These are phyloP conservation scores for Pontederia crassipes DNA, from an alignment of 176 grass and related monocot species.

Conservation along the genomic window DNA sequence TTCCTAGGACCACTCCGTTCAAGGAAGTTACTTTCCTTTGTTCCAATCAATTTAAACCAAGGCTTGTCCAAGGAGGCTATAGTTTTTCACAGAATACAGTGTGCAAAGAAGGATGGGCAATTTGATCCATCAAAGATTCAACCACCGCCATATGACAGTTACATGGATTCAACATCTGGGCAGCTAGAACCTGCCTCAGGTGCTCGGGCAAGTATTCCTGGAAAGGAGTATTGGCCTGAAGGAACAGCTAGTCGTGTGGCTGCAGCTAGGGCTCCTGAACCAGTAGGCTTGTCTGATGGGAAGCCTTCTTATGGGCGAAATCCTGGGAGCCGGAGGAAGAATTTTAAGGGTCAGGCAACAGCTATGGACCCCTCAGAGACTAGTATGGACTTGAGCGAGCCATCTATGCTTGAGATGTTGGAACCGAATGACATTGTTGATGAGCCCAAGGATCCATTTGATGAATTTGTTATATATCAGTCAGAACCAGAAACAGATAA, in stretches of 20 bases:
- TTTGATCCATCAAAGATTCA: constrained; percentile 80
- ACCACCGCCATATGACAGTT: constrained; percentile 63
- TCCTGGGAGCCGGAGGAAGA: constrained; percentile 73
- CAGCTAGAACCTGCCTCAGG: constrained; percentile 78
- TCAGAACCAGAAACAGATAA: constrained; percentile 47
- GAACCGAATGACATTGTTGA: constrained; percentile 24
- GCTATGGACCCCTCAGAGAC: constrained; percentile 21
- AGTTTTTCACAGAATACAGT: constrained; percentile 4
- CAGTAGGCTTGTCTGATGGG: constrained; percentile 43
- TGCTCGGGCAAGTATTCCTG: constrained; percentile 64
- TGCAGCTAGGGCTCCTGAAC: constrained; percentile 71
- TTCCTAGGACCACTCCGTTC: background rate
- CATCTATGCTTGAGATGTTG: constrained; percentile 14
- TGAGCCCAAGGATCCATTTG: constrained; percentile 29
- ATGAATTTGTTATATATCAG: constrained; percentile 81
- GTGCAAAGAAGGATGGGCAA: constrained; percentile 45
- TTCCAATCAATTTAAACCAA: background rate
- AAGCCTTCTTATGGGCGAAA: constrained; percentile 60
- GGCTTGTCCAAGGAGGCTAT: background rate
- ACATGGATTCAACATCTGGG: constrained; percentile 74
- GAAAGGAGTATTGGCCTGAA: constrained; percentile 83
- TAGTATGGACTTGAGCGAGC: constrained; percentile 17
- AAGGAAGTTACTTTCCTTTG: background rate
- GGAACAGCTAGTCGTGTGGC: constrained; percentile 51
- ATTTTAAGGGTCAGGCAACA: constrained; percentile 35